phyloP scores from a whole-genome alignment of 2,329 filamentous ascomycete genomes.

The Colletotrichum godetiae region DNA sequence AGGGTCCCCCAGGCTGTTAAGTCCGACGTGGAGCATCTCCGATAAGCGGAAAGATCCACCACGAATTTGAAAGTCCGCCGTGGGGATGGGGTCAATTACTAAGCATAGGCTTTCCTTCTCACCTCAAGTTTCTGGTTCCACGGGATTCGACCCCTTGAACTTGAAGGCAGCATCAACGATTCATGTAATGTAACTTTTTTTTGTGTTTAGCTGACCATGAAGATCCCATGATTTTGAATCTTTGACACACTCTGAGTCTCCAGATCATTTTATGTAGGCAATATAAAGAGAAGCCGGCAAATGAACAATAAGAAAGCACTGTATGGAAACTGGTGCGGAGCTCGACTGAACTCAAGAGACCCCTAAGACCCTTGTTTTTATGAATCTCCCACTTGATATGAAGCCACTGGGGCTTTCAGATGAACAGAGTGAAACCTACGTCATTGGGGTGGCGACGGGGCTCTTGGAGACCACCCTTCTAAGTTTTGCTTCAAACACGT shows the following conservation, averaged over 20 bases:
- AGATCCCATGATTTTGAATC: neutral
- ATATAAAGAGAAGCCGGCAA: neutral
- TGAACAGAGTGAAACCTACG: neutral
- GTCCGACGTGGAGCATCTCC: slow-evolving; percentile 13
- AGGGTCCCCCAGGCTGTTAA: slow-evolving; percentile 13
- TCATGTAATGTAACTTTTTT: neutral
- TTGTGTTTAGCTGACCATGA: neutral
- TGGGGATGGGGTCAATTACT: slow-evolving; percentile 10
- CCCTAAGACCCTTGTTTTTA: neutral
- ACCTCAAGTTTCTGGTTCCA: slow-evolving; percentile 5
- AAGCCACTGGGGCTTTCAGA: neutral
- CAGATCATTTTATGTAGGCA: neutral
- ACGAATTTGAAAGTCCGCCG: slow-evolving; percentile 21
- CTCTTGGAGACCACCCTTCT: neutral
- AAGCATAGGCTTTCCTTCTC: slow-evolving; percentile 2
- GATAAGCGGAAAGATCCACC: slow-evolving; percentile 14
- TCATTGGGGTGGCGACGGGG: neutral
- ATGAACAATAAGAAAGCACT: neutral
- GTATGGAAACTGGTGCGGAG: neutral
- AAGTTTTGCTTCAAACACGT: neutral
- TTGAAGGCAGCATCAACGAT: neutral
- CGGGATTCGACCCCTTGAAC: neutral
- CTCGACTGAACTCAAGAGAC: neutral
- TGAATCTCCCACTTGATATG: neutral
- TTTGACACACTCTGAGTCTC: too few species aligned